These are phyloP conservation scores for Thalassiosira livingstoniorum DNA, from an alignment of 352 stramenopile species.

Conservation along the genomic window DNA sequence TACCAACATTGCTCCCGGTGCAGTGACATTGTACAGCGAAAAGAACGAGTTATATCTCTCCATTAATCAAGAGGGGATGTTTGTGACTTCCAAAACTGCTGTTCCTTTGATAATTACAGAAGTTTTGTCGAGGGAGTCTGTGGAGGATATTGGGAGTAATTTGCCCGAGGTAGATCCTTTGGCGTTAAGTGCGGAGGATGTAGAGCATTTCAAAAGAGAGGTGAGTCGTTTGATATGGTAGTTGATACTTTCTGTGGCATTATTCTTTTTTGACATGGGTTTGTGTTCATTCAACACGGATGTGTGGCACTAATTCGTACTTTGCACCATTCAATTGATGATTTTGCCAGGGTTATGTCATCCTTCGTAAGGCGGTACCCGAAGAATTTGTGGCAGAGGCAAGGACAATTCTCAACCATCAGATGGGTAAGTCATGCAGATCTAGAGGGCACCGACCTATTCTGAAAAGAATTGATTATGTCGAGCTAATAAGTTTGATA, in stretches of 20 bases:
- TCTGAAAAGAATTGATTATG: too few relatives aligned
- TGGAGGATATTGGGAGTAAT: too few relatives aligned
- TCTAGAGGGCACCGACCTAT: too few relatives aligned
- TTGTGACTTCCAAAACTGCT: conserved; percentile 1
- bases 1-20: too few relatives aligned
- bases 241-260: background rate
- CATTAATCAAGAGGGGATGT: background rate
- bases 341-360: conserved; percentile 6
- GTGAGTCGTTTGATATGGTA: too few relatives aligned
- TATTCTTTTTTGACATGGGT: background rate
- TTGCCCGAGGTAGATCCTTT: background rate
- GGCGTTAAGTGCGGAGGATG: background rate
- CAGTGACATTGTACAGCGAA: background rate
- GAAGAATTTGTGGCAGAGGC: background rate
- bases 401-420: background rate
- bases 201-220: conserved; percentile 5
- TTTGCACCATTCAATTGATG: background rate
- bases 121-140: too few relatives aligned
- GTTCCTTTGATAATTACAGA: background rate
- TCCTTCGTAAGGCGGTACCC: background rate
- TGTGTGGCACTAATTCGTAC: background rate
- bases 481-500: too few relatives aligned
- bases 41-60: background rate
- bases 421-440: background rate
- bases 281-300: background rate